Evolutionary conservation across 1,139 yeast species (phyloP).

Genomic region (Pichia sp.): DNA sequence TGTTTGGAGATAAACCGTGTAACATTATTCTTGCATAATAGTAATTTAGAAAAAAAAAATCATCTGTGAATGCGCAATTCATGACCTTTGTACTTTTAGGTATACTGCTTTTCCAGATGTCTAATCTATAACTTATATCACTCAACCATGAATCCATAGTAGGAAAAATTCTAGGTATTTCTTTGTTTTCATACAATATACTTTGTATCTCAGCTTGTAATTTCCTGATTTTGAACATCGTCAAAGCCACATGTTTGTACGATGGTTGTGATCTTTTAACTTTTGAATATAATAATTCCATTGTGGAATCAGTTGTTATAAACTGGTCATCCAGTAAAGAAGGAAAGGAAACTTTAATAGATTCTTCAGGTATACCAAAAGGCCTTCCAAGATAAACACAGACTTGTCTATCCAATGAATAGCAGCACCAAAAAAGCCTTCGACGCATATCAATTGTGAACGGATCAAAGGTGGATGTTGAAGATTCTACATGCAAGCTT

Average conservation of each 20-base stretch:
- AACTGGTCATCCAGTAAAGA: slow-evolving; percentile 66
- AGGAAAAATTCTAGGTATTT: slow-evolving; percentile 58
- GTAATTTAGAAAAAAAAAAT: slow-evolving; percentile 67
- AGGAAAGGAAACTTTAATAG: slow-evolving; percentile 60
- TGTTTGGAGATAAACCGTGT: slow-evolving; percentile 73
- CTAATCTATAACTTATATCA: slow-evolving; percentile 38
- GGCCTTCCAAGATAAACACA: slow-evolving; percentile 70
- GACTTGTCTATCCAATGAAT: slow-evolving; percentile 72
- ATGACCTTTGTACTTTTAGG: slow-evolving; percentile 54
- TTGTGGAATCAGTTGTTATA: slow-evolving; percentile 31
- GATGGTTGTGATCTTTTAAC: slow-evolving; percentile 40
- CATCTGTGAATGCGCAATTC: slow-evolving; percentile 69
- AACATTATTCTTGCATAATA: slow-evolving; percentile 66
- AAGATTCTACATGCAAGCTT: slow-evolving; percentile 55
- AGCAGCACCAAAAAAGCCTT: slow-evolving; percentile 84
- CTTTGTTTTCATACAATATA: slow-evolving; percentile 61
- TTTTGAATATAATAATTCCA: slow-evolving; percentile 25
- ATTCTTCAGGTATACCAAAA: slow-evolving; percentile 68
- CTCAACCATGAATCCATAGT: slow-evolving; percentile 45
- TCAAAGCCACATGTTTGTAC: slow-evolving; percentile 58
- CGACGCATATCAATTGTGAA: slow-evolving; percentile 64
- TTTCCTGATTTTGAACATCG: slow-evolving; percentile 61
- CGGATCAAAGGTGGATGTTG: slow-evolving; percentile 35
- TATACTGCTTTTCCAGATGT: slow-evolving; percentile 51
- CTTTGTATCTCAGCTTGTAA: slow-evolving; percentile 76